Evolutionary conservation across 352 stramenopile species (phyloP), one percentile per base, ranked within the genome.

Genomic region (Stramenopiles sp.): DNA sequence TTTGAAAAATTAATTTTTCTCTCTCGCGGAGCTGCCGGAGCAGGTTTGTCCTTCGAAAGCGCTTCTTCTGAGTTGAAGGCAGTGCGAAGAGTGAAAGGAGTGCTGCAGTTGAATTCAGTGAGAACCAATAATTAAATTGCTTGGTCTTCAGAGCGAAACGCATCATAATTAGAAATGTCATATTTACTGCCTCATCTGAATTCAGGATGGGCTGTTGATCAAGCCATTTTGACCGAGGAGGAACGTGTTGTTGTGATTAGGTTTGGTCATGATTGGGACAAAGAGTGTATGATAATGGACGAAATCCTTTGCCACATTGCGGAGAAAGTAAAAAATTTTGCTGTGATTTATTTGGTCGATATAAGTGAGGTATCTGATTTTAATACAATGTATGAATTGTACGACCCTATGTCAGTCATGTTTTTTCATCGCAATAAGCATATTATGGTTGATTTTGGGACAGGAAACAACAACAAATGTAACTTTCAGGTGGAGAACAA

Each of bases 341-440:
- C 77, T 2, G 78, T 78, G 7, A 76, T 96, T 40, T 98, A 96
- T 52, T 60, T 96, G 7, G 81, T 86, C 2, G 67, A 84, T 50
- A 71, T 80, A 26, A 68, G 64, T 15, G 61, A 84, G 49, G 85
- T 98, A 36, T 81, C 83, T 3, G 85, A 98, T 50, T 98, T 98
- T 51, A 98, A 93, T 56, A 73, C 71, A 41, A 98, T 98, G 85
- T 98, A 98, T 59, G 84, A 98, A 61, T 64, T 98, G 4, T 95
- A 92, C 56, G 81, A 97, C 53, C 38, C 51, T 19, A 94, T 80
- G 55, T 93, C 77, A 3, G 78, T 91, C 48, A 98, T 98, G 85
- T 96, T 95, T 53, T 98, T 98, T 59, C 96, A 92, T 64, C 67
- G 81, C 29, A 98, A 98, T 61, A 95, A 95, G 58, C 85, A 98